phyloP scores from a whole-genome alignment of 768 basidiomycete species.

The Rhizopogon roseolus region DNA sequence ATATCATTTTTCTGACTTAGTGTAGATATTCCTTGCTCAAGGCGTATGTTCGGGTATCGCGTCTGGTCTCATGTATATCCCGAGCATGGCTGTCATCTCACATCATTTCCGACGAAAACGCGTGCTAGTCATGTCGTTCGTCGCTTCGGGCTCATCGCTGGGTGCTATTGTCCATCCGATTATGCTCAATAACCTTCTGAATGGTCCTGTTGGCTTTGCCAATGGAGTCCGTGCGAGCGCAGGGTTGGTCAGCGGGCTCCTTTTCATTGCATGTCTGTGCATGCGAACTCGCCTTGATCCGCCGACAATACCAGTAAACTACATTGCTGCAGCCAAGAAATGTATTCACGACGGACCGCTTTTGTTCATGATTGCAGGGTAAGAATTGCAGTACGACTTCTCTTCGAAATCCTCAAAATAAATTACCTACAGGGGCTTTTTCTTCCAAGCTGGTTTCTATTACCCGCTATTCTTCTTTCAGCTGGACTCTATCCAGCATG shows the following conservation, averaged over 20 bases:
- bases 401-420: not conserved
- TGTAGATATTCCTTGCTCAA: slow-evolving; percentile 41
- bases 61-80: slow-evolving; percentile 46
- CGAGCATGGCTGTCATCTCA: slow-evolving; percentile 36
- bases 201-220: slow-evolving; percentile 35
- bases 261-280: slow-evolving; percentile 27
- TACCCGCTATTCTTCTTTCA: slow-evolving; percentile 60
- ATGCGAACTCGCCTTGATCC: slow-evolving; percentile 29
- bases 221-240: slow-evolving; percentile 30
- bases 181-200: slow-evolving; percentile 43
- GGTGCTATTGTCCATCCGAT: slow-evolving; percentile 53
- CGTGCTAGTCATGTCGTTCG: slow-evolving; percentile 44
- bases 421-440: slow-evolving; percentile 11
- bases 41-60: slow-evolving; percentile 41
- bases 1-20: not conserved
- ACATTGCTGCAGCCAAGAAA: not conserved
- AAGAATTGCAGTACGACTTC: not conserved
- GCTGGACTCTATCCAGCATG: slow-evolving; percentile 44
- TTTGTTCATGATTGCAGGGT: not conserved
- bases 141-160: slow-evolving; percentile 43
- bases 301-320: slow-evolving; percentile 10
- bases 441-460: slow-evolving; percentile 39
- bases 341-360: not conserved
- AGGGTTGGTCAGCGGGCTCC: slow-evolving; percentile 25
- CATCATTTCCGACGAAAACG: slow-evolving; percentile 43